Evolutionary conservation across 2,329 filamentous ascomycete species (phyloP), one percentile per base, ranked within the genome.

Genomic region (Hypoxylon sp.): DNA sequence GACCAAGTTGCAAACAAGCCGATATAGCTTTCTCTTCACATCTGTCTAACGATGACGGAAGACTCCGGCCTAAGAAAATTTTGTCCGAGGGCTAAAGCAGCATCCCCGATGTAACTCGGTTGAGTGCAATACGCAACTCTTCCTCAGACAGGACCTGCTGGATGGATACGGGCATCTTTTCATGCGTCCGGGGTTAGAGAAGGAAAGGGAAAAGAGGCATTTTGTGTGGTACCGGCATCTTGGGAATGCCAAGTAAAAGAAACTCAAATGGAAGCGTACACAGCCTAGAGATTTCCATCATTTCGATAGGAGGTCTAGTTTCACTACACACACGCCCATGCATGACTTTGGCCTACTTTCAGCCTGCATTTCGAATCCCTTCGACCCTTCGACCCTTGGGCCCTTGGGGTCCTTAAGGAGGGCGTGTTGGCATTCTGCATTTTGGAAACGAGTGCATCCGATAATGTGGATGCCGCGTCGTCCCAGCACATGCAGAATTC

Each of bases 211-310:
- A 51, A 57, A 63, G 57, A 68, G 57, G 62, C 41, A 64, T 70
- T 64, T 70, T 68, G 41, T 43, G 66, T 69, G 68, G 60, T 71
- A 67, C 68, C 68, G 68, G 34, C 68, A 65, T 67, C 63, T 71
- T 71, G 68, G 68, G 58, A 67, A 71, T 66, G 68, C 68, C 68
- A 71, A 71, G 66, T 50, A 64, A 68, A 64, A 68, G 68, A 60
- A 70, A 70, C 52, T 60, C 21, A 65, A 55, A 65, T 68, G 28
- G 68, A 70, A 70, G 68, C 67, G 57, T 41, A 53, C 46, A 63
- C 30, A 43, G 10, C 28, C 5, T 43, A 38, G 23, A 52, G 28
- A 43, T 21, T 30, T 13, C 41, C 41, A 50, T 21, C 46, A 23
- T 65, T 46, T 65, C 41, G 30, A 58, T 53, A 41, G 49, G 34